Evolutionary conservation across 2,329 filamentous ascomycete species (phyloP).

Genomic region (Teratosphaeria nubilosa): DNA sequence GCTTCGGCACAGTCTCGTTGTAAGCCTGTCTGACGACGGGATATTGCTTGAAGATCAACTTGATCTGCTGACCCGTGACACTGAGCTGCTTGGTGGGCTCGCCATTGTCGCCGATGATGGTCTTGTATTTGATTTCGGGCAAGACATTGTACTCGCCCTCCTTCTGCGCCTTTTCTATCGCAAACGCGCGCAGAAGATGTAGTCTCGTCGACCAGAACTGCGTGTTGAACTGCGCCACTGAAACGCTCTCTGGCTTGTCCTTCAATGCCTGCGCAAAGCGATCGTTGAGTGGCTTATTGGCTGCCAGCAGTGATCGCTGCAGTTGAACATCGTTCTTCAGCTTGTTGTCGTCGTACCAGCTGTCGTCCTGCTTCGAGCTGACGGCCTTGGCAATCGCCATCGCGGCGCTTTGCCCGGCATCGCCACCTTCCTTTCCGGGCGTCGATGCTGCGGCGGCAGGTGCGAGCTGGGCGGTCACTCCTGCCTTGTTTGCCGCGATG

Average conservation of each 20-base stretch:
- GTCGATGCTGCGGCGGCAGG: constrained; percentile 17
- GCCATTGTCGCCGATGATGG: constrained; percentile 38
- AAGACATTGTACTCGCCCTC: constrained; percentile 90
- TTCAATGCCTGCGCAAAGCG: constrained; percentile 79
- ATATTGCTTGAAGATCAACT: constrained; percentile 87
- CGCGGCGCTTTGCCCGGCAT: constrained; percentile 46
- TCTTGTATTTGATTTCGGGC: constrained; percentile 60
- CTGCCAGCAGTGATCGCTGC: constrained; percentile 79
- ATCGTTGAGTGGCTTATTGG: constrained; percentile 60
- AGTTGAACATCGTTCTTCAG: constrained; percentile 70
- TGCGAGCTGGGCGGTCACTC: constrained; percentile 28
- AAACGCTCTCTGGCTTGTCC: constrained; percentile 76
- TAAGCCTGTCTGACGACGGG: constrained; percentile 83
- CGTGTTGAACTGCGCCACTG: constrained; percentile 68
- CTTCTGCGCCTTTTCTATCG: constrained; percentile 77
- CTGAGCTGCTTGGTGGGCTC: constrained; percentile 64
- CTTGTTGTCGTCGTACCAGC: constrained; percentile 71
- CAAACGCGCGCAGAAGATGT: constrained; percentile 77
- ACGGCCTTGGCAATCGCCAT: constrained; percentile 71
- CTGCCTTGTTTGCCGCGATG: constrained; percentile 59
- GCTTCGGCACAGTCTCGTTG: constrained; percentile 79
- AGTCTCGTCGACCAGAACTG: constrained; percentile 93
- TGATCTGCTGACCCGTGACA: constrained; percentile 83
- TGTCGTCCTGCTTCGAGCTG: constrained; percentile 41
- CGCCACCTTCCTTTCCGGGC: constrained; percentile 10